Evolutionary conservation across 441 rosid genomes (phyloP), one percentile per base, ranked within the genome.

Genomic region (Dalechampia spathulata): DNA sequence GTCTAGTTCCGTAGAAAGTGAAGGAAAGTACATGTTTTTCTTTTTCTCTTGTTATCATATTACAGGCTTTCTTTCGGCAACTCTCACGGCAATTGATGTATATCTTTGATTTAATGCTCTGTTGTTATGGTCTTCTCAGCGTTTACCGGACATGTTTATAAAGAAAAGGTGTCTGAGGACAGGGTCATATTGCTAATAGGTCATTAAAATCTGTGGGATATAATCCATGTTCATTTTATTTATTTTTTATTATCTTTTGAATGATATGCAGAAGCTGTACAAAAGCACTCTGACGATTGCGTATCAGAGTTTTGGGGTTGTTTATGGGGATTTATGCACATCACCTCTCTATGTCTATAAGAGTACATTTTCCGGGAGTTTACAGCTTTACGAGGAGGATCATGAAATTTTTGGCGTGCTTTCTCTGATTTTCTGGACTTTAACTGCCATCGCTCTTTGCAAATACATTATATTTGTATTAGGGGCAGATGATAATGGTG

Each of bases 371-470:
- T 63, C 70, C 1, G 68, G 72, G 17, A 49, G 64, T 25, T 59
- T 66, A 16, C 6, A 26, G 13, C 23, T n/a, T 0, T 58, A 57
- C 6, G 43, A 69, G 28, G 67, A 72, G 14, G 74, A 72, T 5
- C 37, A 52, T 20, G 72, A 65, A 32, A 66, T 75, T 26, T 27
- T 68, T 21, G 76, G 76, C 9, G 71, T 60, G 39, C 66, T 75
- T 52, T 69, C 77, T 32, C 55, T 75, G 62, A 58, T 76, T n/a
- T 63, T 76, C 71, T 76, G 77, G 75, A 66, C 78, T 61, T 53
- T 67, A 60, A 70, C 80, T n/a, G 23, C 70, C 49, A 69, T 76
- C 41, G 69, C 71, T 7, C 70, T 70, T 15, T 52, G 42, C 68
- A 76, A 72, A 69, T 67, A 72, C 28, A 52, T 64, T n/a, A 26